Percentiles rank a stretch among this genome's conserved stretches.
These are phyloP conservation scores for Grosmannia penicillata DNA, from an alignment of 2,329 filamentous ascomycete genomes.

Conservation along the genomic window DNA sequence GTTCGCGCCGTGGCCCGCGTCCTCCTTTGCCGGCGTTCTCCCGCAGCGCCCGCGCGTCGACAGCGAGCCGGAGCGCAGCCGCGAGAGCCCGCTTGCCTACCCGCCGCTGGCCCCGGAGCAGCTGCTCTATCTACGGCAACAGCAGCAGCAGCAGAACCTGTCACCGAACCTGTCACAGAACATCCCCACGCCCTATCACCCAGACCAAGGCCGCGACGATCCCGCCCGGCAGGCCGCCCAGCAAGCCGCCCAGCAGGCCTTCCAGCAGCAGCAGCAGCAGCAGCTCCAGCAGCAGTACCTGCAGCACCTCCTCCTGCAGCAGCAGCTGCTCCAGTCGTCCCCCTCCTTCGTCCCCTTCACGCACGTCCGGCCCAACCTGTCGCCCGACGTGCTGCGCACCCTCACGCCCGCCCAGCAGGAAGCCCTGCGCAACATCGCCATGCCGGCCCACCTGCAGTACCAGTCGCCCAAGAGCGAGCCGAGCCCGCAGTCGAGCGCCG, in stretches of 20 bases:
- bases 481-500: constrained; percentile 40
- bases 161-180: not conserved
- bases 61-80: constrained; percentile 1
- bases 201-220: no score
- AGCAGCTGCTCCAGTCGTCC: constrained; percentile 15
- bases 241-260: not conserved
- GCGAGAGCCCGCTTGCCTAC: no score
- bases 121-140: constrained; percentile 1
- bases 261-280: not conserved
- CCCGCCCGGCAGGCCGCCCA: not conserved
- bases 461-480: constrained; percentile 41
- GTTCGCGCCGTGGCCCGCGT: constrained; percentile 16
- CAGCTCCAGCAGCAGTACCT: not conserved
- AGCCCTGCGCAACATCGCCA: constrained; percentile 46
- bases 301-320: not conserved
- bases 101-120: no score
- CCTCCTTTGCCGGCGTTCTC: constrained; percentile 18
- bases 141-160: not conserved
- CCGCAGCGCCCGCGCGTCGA: constrained; percentile 19
- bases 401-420: constrained; percentile 46
- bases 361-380: constrained; percentile 14
- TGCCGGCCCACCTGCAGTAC: constrained; percentile 48
- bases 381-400: constrained; percentile 20
- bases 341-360: constrained; percentile 14
- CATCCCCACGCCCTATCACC: not conserved